Evolutionary conservation across 192 early-diverging fungal genomes (phyloP).

Genomic region (Entomortierella chlamydospora): DNA sequence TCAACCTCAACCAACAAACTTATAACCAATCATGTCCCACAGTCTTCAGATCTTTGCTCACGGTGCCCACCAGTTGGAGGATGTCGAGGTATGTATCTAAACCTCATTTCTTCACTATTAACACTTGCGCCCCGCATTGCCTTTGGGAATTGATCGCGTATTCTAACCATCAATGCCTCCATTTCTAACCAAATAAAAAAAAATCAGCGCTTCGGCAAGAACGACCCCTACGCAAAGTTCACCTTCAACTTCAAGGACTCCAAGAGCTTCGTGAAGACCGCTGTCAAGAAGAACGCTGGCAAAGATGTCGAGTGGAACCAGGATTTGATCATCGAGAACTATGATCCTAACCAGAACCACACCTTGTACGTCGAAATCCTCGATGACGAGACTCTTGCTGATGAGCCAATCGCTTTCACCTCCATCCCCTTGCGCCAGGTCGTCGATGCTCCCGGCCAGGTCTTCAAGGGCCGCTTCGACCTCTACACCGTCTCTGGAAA

Average conservation of each 20-base stretch:
- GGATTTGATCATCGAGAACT: slow-evolving; percentile 38
- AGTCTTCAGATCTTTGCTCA: slow-evolving; percentile 40
- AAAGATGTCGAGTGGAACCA: slow-evolving; percentile 59
- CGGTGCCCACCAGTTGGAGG: slow-evolving; percentile 38
- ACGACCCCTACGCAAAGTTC: slow-evolving; percentile 58
- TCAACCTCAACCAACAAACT: background rate
- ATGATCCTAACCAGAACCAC: slow-evolving; percentile 32
- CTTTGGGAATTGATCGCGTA: background rate
- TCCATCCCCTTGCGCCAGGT: slow-evolving; percentile 60
- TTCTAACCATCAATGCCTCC: background rate
- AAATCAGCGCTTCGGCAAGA: slow-evolving; percentile 53
- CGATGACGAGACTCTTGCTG: slow-evolving; percentile 42
- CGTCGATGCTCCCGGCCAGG: slow-evolving; percentile 33
- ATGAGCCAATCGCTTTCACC: slow-evolving; percentile 57
- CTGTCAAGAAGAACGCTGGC: slow-evolving; percentile 57
- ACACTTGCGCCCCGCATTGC: background rate
- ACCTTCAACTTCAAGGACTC: slow-evolving; percentile 43
- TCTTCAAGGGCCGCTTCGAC: slow-evolving; percentile 47
- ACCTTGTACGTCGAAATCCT: slow-evolving; percentile 57
- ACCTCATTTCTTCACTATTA: background rate
- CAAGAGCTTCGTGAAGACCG: slow-evolving; percentile 55
- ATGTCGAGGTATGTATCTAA: slow-evolving; percentile 36
- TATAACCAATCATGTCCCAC: slow-evolving; percentile 37
- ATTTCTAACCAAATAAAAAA: background rate
- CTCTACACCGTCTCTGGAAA: slow-evolving; percentile 14